Evolutionary conservation across 192 early-diverging fungal species (phyloP), one percentile per base, ranked within the genome.

Genomic region (Borealophlyctis nickersoniae): DNA sequence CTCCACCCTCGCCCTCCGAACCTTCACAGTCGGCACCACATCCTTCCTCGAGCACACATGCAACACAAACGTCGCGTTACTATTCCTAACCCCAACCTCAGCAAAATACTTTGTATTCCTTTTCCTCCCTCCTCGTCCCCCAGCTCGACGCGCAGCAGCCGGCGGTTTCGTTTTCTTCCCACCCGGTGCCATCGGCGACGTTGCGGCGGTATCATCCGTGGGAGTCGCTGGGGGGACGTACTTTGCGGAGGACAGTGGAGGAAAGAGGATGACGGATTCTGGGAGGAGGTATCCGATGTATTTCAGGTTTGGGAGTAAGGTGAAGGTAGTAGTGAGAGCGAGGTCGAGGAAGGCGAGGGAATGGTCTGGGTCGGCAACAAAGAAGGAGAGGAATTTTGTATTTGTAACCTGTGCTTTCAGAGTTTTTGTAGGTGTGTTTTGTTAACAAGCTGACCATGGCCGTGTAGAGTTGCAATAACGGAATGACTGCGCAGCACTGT

Each of bases 1-100:
- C 58, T 82, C 83, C 3, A 85, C 77, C 30, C 72, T 56, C 9
- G 78, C 80, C 31, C 58, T 72, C 49, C 83, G 24, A 11, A 85
- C 69, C 34, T 68, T 71, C 23, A 83, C 49, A 9, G 58, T 29
- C 1, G 78, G 81, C 11, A 72, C 30, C 22, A 85, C 63, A 24
- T 76, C 75, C 49, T 70, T 65, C 33, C 79, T 67, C 2, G 45
- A 34, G 58, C 81, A 83, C 14, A 74, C 64, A 28, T 77, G 61
- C 22, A 82, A 48, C 4, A 56, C 39, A 48, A 63, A 77, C 23
- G 70, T 58, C n/a, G 60, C 60, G 45, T 58, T 63, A 19, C 52
- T 65, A 16, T 52, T 66, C 28, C 39, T 63, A 14, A 63, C 24
- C 11, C 60, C 57, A 23, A 69, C 61, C 26, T 82, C 80, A 23